Base-by-base conservation (phyloP, 2,329 filamentous ascomycete genomes). In the Exophiala oligosperma region DNA sequence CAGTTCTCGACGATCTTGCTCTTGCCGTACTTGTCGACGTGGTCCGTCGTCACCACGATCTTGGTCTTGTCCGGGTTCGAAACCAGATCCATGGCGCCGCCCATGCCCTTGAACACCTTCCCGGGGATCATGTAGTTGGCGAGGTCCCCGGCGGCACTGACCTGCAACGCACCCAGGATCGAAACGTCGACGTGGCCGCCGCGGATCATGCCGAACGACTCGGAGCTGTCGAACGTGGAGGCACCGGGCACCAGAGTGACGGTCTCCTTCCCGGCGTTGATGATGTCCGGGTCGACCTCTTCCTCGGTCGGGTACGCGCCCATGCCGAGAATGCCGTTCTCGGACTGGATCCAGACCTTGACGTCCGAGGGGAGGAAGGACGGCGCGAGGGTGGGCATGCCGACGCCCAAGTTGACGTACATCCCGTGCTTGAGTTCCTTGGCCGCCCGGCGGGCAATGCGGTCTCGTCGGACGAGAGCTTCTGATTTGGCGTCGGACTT, bases 111-210 rank as follows among this genome's bases (percentile, higher is more conserved):
- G 75, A 92, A 86, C 49, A 67, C 84, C 74, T 93, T 94, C 24
- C 91, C 91, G 0, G 91, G 91, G 62, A 95, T 89, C 88, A 94
- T 94, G 79, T 91, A 95, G 75, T 94, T 94, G 47, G 91, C 91
- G 53, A 95, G 75, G 70, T 95, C 91, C 26, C 91, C 91, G 2
- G 83, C 79, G 0, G 89, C 89, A 64, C 85, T 88, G 23, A 94
- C 90, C 76, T 95, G 89, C 64, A 93, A 84, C 1, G 90, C 88
- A 2, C 91, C 91, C 0, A 95, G 82, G 68, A 95, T 91, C 0
- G 89, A 91, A 4, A 95, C 87, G 69, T 95, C 87, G 43, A 95
- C 86, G 68, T 92, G 89, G 0, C 91, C 91, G 52, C 90, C 89
- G 9, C 91, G 84, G 66, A 95, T 95, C 91, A 94, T 94, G 66